These are phyloP conservation scores for Leishmania aethiopica DNA, from an alignment of 208 protist species.

Conservation along the genomic window DNA sequence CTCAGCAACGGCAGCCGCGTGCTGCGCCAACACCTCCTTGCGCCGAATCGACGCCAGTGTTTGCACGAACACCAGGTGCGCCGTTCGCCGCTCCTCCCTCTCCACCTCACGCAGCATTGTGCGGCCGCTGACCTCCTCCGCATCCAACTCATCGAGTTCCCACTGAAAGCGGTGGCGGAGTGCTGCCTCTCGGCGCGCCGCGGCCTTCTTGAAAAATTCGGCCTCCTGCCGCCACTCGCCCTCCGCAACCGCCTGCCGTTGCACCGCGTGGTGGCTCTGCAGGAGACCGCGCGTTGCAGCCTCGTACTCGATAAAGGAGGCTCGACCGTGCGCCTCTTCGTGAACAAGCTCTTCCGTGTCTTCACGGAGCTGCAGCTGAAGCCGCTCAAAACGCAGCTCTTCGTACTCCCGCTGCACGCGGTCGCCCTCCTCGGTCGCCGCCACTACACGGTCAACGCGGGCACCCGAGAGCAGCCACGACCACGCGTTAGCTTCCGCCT, in stretches of 20 bases:
- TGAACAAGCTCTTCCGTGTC: conserved; percentile 20
- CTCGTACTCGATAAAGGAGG: conserved; percentile 26
- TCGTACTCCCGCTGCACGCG: conserved; percentile 43
- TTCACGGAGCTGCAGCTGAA: conserved; percentile 10
- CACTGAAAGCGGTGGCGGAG: conserved; percentile 25
- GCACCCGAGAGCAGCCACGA: conserved; percentile 30
- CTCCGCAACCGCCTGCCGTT: conserved; percentile 10
- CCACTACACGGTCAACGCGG: conserved; percentile 32
- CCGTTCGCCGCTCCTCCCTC: conserved; percentile 41
- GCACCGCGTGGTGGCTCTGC: conserved; percentile 10
- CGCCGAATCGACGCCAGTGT: conserved; percentile 12
- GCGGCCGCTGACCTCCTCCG: conserved; percentile 54
- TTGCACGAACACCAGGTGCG: conserved; percentile 23
- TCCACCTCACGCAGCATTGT: conserved; percentile 41
- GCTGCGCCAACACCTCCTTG: conserved; percentile 8
- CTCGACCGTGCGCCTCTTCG: conserved; percentile 27
- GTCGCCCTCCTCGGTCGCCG: conserved; percentile 33
- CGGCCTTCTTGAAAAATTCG: not conserved
- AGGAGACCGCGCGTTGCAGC: conserved; percentile 16
- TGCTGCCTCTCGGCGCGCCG: conserved; percentile 10
- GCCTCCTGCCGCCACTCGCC: conserved; percentile 19
- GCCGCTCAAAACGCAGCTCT: conserved; percentile 15
- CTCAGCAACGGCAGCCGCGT: not conserved
- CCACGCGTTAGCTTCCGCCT: conserved; percentile 25
- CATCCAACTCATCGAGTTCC: conserved; percentile 36